Evolutionary conservation across 352 stramenopile genomes (phyloP).

Genomic region (Phytophthora pseudosyringae): DNA sequence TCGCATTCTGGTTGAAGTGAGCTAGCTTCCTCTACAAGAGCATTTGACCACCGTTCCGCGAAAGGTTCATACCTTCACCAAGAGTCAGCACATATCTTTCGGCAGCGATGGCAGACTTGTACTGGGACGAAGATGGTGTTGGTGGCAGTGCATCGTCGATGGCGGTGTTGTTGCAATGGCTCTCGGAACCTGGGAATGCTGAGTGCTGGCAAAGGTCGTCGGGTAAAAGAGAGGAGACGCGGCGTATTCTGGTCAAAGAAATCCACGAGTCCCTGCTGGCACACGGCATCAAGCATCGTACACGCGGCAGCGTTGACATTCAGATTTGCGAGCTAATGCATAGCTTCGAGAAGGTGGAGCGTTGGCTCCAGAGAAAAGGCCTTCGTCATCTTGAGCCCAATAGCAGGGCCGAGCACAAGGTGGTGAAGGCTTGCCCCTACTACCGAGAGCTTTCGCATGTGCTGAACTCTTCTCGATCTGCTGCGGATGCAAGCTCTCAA

Average conservation of each 20-base stretch:
- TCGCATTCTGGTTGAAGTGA: too few species aligned
- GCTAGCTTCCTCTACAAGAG: conserved; percentile 1
- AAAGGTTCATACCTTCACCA: conserved; percentile 9
- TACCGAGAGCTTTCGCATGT: conserved; percentile 28
- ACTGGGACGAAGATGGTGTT: conserved; percentile 26
- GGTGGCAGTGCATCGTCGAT: conserved; percentile 20
- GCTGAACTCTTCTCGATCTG: background rate
- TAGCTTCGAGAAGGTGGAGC: conserved; percentile 28
- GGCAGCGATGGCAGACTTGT: conserved; percentile 2
- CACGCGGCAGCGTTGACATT: background rate
- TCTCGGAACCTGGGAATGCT: conserved; percentile 26
- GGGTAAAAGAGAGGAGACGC: background rate
- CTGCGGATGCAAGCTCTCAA: background rate
- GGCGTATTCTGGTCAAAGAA: conserved; percentile 2
- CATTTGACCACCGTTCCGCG: conserved; percentile 6
- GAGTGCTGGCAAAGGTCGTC: conserved; percentile 20
- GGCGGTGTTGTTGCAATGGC: conserved; percentile 29
- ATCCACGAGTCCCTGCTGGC: conserved; percentile 5
- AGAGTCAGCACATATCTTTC: conserved; percentile 19
- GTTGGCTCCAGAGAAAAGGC: conserved; percentile 31
- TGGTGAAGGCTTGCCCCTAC: conserved; percentile 31
- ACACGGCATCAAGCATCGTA: conserved; percentile 12
- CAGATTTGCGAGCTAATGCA: conserved; percentile 12
- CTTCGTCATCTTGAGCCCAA: conserved; percentile 16
- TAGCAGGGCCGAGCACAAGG: conserved; percentile 28